A percentile compares a stretch with the other conserved stretches of the same genome.
phyloP scores from a whole-genome alignment of 2,329 filamentous ascomycete species.

The Harringtonia aguacate region DNA sequence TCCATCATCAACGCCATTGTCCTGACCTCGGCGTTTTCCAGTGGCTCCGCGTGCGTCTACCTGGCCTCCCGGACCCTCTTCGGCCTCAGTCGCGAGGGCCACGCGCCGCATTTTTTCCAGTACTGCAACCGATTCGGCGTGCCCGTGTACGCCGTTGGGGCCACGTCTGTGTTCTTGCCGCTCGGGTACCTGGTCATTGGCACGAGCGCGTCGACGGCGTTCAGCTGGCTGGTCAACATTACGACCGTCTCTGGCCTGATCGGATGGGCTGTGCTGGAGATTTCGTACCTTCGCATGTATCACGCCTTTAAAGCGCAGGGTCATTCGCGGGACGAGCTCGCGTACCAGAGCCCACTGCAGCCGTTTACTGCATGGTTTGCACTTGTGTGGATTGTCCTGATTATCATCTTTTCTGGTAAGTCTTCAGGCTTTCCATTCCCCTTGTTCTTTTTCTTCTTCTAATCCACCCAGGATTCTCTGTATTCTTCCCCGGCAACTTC shows the following conservation, averaged over 20 bases:
- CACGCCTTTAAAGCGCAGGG: too few species aligned
- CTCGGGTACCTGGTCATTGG: slow-evolving; percentile 58
- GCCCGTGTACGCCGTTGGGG: slow-evolving; percentile 46
- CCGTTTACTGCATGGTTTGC: too few species aligned
- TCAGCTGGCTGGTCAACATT: slow-evolving; percentile 8
- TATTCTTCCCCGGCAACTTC: too few species aligned
- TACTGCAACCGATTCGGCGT: slow-evolving; percentile 37
- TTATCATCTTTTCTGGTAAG: too few species aligned
- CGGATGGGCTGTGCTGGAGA: slow-evolving; percentile 54
- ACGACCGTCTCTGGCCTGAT: slow-evolving; percentile 59
- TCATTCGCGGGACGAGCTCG: too few species aligned
- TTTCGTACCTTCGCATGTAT: slow-evolving; percentile 57
- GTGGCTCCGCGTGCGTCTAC: slow-evolving; percentile 54
- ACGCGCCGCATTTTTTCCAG: slow-evolving; percentile 45
- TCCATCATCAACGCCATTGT: slow-evolving; percentile 68
- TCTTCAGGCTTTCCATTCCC: too few species aligned
- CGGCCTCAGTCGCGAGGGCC: slow-evolving; percentile 45
- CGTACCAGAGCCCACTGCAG: too few species aligned
- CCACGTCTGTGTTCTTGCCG: slow-evolving; percentile 47
- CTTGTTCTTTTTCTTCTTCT: too few species aligned
- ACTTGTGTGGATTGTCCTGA: too few species aligned
- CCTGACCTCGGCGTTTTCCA: slow-evolving; percentile 58
- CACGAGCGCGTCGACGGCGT: slow-evolving; percentile 36
- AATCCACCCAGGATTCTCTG: too few species aligned
- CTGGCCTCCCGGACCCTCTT: slow-evolving; percentile 48